Evolutionary conservation across 2,329 filamentous ascomycete species (phyloP), one percentile per base, ranked within the genome.

Genomic region (Lasiodiplodia sp.): DNA sequence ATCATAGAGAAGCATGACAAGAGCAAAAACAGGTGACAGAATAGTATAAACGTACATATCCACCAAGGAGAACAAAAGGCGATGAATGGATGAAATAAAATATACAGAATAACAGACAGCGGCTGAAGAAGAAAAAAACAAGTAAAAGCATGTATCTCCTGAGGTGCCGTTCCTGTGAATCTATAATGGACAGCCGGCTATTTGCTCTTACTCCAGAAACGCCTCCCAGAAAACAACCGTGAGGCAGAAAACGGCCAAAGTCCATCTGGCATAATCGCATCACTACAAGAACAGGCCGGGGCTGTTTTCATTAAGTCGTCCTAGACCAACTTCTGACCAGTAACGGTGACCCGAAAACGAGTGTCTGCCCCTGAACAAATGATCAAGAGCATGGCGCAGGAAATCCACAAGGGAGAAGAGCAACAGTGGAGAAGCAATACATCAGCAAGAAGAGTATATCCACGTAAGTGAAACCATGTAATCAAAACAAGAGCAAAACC

Each of bases 401-500:
- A 57, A 37, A n/a, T 37, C 28, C 40, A 38, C 12, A 2, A 8
- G 40, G n/a, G 21, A n/a, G 18, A 67, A 40, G n/a, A 49, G 64
- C 52, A 66, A n/a, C 25, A 57, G 23, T n/a, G 52, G 21, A 11
- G 23, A 28, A 31, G 25, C 38, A 40, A 47, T 63, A 31, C 51
- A 52, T 64, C 40, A 52, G 60, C 60, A 49, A 47, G 57, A 64
- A 52, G 47, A 64, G 37, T 64, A 47, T 11, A 11, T 47, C 58
- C 58, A 49, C 23, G 40, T 7, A 21, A 25, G 14, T 28, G 25
- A 49, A 44, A 51, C 21, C 53, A 58, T 38, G 38, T 18, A 62
- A 14, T 52, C 28, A 34, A 52, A 52, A 38, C 25, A 38, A 21
- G 47, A 60, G 34, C 25, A 25, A 49, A 38, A 31, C 47, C 60